These are phyloP conservation scores for Penicillium janthinellum DNA, from an alignment of 2,329 filamentous ascomycete genomes.

Conservation along the genomic window DNA sequence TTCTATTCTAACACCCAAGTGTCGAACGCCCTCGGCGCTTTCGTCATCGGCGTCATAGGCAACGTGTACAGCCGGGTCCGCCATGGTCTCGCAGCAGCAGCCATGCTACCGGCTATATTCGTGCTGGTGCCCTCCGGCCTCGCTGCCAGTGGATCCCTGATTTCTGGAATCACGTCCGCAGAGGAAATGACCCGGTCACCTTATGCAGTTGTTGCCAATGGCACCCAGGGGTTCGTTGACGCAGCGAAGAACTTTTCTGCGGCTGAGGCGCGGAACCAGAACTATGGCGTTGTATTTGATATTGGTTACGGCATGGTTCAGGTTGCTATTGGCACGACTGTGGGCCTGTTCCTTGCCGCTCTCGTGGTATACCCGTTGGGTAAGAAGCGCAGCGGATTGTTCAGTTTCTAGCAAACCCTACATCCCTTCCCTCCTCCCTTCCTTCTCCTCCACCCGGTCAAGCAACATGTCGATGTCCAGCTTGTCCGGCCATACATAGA, in stretches of 20 bases:
- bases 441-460: slow-evolving; percentile 7
- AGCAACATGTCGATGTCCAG: slow-evolving; percentile 3
- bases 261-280: slow-evolving; percentile 37
- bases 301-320: slow-evolving; percentile 52
- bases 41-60: slow-evolving; percentile 74
- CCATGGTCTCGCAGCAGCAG: slow-evolving; percentile 79
- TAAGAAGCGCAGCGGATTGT: slow-evolving; percentile 49
- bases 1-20: slow-evolving; percentile 73
- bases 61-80: slow-evolving; percentile 73
- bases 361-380: slow-evolving; percentile 51
- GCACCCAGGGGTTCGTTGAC: slow-evolving; percentile 26
- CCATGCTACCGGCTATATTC: slow-evolving; percentile 85
- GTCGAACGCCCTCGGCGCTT: slow-evolving; percentile 74
- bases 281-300: slow-evolving; percentile 46
- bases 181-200: slow-evolving; percentile 52
- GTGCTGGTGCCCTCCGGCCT: slow-evolving; percentile 64
- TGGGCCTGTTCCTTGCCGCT: slow-evolving; percentile 50
- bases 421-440: neutral
- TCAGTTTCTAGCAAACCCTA: slow-evolving; percentile 41
- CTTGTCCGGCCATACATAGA: slow-evolving; percentile 24
- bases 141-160: slow-evolving; percentile 58
- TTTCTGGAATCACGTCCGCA: slow-evolving; percentile 59
- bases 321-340: slow-evolving; percentile 51
- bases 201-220: slow-evolving; percentile 29
- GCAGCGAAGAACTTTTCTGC: slow-evolving; percentile 37